Base-by-base conservation (phyloP, 306 rosid genomes). In the Mimosa bimucronata region DNA sequence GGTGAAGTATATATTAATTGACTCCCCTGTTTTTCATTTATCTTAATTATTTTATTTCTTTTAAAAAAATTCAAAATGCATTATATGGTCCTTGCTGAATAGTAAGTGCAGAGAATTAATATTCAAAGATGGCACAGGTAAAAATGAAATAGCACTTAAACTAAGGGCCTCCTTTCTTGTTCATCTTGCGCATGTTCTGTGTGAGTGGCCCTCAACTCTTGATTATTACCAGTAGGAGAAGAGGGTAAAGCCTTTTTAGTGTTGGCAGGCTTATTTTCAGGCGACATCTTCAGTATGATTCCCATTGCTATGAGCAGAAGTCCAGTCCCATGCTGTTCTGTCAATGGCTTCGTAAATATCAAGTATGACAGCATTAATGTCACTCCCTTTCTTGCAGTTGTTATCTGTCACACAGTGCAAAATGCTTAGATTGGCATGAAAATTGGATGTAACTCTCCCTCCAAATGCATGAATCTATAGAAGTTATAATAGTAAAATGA, bases 281-380 rank as follows among this genome's bases (percentile, higher is more conserved):
- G 91, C 34, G 88, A 37, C 88, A 85, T 85, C 89, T 85, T 90
- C 41, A 88, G 50, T 7, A 80, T 45, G 55, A 90, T 85, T 69
- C 94, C 94, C 87, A 87, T 74, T 64, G 85, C 66, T 66, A 90
- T 90, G 16, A 90, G 91, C 28, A 88, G 70, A 23, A 90, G 84
- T 48, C 92, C 91, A 28, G 87, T 85, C 75, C 86, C 92, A 26
- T 90, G 94, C 42, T 88, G 88, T 37, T 88, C 91, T 7, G 92
- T 90, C 79, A 88, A 67, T 18, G 92, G 91, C 92, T 90, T 90
- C 70, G 94, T 90, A 44, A 90, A 88, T 76, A 90, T 88, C 80
- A 88, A 3, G 84, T 85, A 88, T 34, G 94, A 90, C 14, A 90
- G 84, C 83, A 90, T 46, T 76, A 90, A 82, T 14, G 92, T 90